Percentiles rank a stretch among this genome's conserved stretches.
Evolutionary conservation across 306 rosid genomes (phyloP).

Genomic region (Dalbergia cultrata): DNA sequence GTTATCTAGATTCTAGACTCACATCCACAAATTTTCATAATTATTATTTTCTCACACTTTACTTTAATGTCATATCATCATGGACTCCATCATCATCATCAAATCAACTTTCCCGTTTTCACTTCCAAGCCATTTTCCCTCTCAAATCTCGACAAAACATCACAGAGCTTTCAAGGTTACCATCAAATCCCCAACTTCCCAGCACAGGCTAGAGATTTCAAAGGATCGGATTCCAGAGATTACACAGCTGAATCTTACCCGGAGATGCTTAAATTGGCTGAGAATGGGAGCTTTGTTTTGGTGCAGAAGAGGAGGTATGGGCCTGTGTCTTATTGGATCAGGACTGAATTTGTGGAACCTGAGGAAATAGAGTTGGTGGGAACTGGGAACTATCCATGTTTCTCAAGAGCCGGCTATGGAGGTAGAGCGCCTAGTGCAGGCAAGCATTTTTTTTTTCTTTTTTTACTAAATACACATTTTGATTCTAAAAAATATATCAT

Average conservation of each 20-base stretch:
- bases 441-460: conserved; percentile 2
- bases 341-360: conserved; percentile 80
- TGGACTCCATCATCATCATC: conserved; percentile 56
- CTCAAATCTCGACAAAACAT: conserved; percentile 32
- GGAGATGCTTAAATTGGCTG: conserved; percentile 77
- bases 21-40: neutral
- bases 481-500: no score
- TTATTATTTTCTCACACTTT: neutral
- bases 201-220: conserved; percentile 65
- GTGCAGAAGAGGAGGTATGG: conserved; percentile 75
- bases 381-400: conserved; percentile 66
- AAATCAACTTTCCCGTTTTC: conserved; percentile 68
- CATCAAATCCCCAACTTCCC: conserved; percentile 68
- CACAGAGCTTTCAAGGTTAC: conserved; percentile 58
- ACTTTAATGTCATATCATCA: conserved; percentile 19
- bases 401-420: conserved; percentile 67
- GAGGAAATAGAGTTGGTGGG: conserved; percentile 69
- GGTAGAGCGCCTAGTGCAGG: conserved; percentile 75
- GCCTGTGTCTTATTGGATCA: conserved; percentile 75
- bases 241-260: conserved; percentile 72
- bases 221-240: conserved; percentile 64
- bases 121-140: neutral
- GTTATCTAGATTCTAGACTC: neutral
- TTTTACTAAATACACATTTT: no score
- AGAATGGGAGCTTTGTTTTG: conserved; percentile 77